phyloP scores from a whole-genome alignment of 768 basidiomycete genomes.

The Amanita thiersii region DNA sequence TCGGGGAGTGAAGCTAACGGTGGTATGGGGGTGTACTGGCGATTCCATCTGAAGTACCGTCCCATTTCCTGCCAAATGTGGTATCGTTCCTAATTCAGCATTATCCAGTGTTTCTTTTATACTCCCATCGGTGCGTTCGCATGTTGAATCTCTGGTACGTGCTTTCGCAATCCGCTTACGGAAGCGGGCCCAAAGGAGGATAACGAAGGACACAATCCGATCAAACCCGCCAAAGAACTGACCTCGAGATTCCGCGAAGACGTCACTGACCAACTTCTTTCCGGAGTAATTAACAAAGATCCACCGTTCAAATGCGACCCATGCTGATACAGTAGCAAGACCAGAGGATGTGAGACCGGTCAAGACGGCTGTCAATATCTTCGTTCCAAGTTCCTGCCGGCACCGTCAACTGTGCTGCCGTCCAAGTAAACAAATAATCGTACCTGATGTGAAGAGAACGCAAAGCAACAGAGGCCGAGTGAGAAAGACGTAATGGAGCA shows the following conservation, averaged over 20 bases:
- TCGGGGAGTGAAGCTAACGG: neutral
- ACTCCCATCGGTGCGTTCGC: no score
- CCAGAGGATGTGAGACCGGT: slow-evolving; percentile 38
- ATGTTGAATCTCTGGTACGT: no score
- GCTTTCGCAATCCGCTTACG: no score
- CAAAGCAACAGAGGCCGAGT: slow-evolving; percentile 65
- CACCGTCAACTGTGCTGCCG: neutral
- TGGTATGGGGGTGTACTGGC: no score
- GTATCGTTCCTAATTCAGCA: no score
- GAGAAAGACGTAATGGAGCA: slow-evolving; percentile 79
- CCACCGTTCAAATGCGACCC: slow-evolving; percentile 69
- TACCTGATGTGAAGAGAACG: slow-evolving; percentile 67
- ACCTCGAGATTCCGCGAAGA: slow-evolving; percentile 36
- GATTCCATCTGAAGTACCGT: no score
- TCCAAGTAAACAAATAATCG: slow-evolving; percentile 10
- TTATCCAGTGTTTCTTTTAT: no score
- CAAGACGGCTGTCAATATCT: neutral
- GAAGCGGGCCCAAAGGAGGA: no score
- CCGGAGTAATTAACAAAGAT: slow-evolving; percentile 56
- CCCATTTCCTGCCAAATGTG: no score
- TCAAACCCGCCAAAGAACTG: slow-evolving; percentile 18
- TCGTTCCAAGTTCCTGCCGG: neutral
- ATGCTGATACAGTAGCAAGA: slow-evolving; percentile 59
- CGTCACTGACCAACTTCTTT: slow-evolving; percentile 63
- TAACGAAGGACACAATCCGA: neutral